Evolutionary conservation across 2,329 filamentous ascomycete species (phyloP).

Genomic region (Trichoderma sp.): DNA sequence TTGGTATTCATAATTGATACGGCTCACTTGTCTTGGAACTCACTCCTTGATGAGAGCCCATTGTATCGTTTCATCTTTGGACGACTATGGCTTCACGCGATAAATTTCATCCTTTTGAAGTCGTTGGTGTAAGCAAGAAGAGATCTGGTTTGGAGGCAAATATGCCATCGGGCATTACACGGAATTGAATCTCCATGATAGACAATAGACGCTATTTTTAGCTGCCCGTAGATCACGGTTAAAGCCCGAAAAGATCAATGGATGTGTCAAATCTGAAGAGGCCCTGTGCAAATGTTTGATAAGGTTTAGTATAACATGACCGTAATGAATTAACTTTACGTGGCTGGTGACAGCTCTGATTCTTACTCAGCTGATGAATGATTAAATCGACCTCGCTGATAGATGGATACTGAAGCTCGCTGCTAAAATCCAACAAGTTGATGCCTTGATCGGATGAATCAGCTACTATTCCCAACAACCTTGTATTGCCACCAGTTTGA

Average conservation of each 20-base stretch:
- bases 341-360: constrained; percentile 17
- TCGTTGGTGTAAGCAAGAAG: not conserved
- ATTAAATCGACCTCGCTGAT: not conserved
- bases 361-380: constrained; percentile 14
- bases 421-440: not conserved
- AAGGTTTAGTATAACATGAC: not conserved
- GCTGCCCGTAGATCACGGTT: not conserved
- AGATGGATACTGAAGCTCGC: not conserved
- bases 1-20: not conserved
- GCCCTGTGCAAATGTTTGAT: constrained; percentile 12
- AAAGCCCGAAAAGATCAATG: not conserved
- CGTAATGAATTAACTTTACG: constrained; percentile 7
- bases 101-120: not conserved
- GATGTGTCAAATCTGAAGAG: not conserved
- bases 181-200: not conserved
- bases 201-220: constrained; percentile 4
- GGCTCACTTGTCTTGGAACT: not conserved
- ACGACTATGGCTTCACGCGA: not conserved
- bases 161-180: not conserved
- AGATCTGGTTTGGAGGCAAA: not conserved
- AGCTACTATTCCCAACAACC: not conserved
- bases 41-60: not conserved
- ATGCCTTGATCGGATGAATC: not conserved
- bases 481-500: not conserved
- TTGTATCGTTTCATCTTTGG: not conserved